Evolutionary conservation across 2,329 filamentous ascomycete species (phyloP), one percentile per base, ranked within the genome.

Genomic region (Ophiognomonia clavigignenti-juglandacearum): DNA sequence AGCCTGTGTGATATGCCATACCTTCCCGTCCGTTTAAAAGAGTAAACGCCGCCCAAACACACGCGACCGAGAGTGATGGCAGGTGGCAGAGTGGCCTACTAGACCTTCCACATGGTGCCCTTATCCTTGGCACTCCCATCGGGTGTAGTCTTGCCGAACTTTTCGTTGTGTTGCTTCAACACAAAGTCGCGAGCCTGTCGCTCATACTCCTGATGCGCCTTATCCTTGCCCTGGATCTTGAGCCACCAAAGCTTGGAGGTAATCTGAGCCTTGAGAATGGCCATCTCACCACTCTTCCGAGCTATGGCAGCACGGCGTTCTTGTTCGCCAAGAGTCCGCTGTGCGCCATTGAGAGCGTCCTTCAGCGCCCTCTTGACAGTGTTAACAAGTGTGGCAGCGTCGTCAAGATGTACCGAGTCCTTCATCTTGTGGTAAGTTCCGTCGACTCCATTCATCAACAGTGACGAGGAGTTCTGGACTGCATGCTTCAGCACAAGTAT

Each of bases 161-260:
- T 58, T 44, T 57, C 59, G 23, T 58, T 55, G 16, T 61, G 54
- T 55, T 67, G 70, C 47, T 64, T 60, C 18, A 65, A 61, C 43
- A 74, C 53, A 49, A 69, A 72, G 1, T 54, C 52, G 41, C 66
- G 65, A 9, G 77, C 78, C 53, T 76, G 77, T 43, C 59, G 61
- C 46, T 69, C 64, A 50, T 77, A 78, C 48, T 68, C 66, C 4
- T 63, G 51, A 1, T 67, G 46, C 53, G 77, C 73, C 14, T 71
- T 66, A 3, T 56, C 60, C 54, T 71, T 74, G 18, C 75, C 75
- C 42, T 70, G 74, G 26, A 78, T 41, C 58, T 71, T 74, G 41
- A 83, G 63, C 77, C 77, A 82, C 64, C 73, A 69, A 26, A 81
- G 66, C 59, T 73, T 78, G 13, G 79, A 78, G 36, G 65, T 66